Conservation (phyloP, 2,329 filamentous ascomycete species). For the Clarireedia sp. region DNA sequence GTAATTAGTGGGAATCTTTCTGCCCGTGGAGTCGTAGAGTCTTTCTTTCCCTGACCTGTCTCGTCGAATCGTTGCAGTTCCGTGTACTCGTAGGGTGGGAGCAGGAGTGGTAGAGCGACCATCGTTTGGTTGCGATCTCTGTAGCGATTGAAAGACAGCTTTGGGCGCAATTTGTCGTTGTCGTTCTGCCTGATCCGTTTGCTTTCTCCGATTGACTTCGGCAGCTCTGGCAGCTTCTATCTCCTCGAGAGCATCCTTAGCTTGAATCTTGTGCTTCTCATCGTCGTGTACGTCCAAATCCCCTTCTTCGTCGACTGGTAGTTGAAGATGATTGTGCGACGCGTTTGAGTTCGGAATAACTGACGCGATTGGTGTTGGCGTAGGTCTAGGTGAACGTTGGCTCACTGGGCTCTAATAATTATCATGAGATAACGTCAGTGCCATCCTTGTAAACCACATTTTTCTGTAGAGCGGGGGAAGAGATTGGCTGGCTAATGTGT, state of each 20-base stretch:
- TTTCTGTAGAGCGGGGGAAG: not conserved
- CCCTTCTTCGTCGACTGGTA: not conserved
- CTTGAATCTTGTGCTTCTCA: not conserved
- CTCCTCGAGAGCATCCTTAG: not conserved
- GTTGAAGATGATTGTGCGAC: not conserved
- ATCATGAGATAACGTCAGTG: constrained; percentile 3
- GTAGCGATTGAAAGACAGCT: not conserved
- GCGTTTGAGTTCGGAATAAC: not conserved
- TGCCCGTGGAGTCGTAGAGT: not conserved
- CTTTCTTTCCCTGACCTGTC: not conserved
- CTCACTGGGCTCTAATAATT: not conserved
- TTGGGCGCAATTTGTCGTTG: not conserved
- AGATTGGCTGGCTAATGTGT: too few species aligned
- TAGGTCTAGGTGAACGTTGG: not conserved
- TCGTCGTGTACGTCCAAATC: not conserved
- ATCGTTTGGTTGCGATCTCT: not conserved
- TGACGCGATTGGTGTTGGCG: not conserved
- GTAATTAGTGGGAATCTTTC: not conserved
- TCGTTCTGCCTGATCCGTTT: not conserved
- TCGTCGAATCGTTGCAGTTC: not conserved
- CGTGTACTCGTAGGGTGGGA: too few species aligned
- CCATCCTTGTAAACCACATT: not conserved
- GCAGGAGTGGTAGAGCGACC: not conserved
- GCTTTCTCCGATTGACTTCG: not conserved
- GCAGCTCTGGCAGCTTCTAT: not conserved